These are phyloP conservation scores for Ephemerocybe angulata DNA, from an alignment of 768 basidiomycete genomes.

Conservation along the genomic window DNA sequence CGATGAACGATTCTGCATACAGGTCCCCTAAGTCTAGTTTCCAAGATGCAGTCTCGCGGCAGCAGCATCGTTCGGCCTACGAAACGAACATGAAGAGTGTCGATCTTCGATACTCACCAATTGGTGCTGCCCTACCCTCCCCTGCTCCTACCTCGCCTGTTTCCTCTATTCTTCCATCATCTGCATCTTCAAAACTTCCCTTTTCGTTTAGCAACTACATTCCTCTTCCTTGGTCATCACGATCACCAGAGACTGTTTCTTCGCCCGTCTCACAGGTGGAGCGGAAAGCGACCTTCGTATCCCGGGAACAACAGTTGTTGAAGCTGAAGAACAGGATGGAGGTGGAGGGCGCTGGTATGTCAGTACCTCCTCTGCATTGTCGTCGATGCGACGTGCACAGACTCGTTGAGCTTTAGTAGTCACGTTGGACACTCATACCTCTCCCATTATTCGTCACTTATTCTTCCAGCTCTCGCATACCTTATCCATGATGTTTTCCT, in stretches of 20 bases:
- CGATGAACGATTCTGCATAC: constrained; percentile 34
- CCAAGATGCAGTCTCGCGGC: constrained; percentile 20
- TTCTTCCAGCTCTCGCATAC: constrained; percentile 15
- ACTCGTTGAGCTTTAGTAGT: constrained; percentile 39
- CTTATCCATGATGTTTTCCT: background rate
- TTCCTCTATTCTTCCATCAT: background rate
- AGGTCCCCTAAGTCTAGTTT: constrained; percentile 33
- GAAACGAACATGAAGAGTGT: constrained; percentile 39
- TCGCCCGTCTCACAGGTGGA: constrained; percentile 14
- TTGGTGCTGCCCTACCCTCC: no score
- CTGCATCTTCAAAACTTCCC: constrained; percentile 1
- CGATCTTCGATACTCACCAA: constrained; percentile 37
- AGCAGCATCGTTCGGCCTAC: constrained; percentile 10
- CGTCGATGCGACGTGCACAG: constrained; percentile 34
- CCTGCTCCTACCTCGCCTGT: no score
- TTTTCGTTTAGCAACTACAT: constrained; percentile 1
- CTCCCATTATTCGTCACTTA: constrained; percentile 20
- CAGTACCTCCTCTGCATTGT: constrained; percentile 30
- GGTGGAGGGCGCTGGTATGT: constrained; percentile 29
- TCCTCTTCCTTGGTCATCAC: constrained; percentile 10
- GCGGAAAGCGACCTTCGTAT: constrained; percentile 38
- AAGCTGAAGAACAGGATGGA: constrained; percentile 56
- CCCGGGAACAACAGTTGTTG: constrained; percentile 64
- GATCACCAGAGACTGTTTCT: background rate
- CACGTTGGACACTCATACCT: constrained; percentile 8